phyloP scores from a whole-genome alignment of 306 rosid genomes.

The Bauhinia variegata region DNA sequence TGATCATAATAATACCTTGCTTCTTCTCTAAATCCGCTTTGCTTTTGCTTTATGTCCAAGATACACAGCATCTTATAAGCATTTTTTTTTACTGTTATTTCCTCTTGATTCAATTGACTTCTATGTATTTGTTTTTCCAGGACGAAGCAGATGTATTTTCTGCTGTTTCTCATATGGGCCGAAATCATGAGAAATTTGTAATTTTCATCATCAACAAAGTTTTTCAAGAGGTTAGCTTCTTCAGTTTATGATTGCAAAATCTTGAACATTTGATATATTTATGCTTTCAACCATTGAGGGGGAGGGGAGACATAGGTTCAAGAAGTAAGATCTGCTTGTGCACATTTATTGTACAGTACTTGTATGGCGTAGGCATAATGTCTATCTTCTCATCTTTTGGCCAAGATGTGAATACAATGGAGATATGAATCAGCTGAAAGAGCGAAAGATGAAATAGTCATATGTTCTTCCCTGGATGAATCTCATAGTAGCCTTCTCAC shows the following conservation, averaged over 20 bases:
- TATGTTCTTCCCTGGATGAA: not conserved
- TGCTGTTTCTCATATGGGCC: conserved; percentile 70
- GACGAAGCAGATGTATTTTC: conserved; percentile 82
- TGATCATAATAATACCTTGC: too few relatives aligned
- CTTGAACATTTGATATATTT: not conserved
- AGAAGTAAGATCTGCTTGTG: too few relatives aligned
- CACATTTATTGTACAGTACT: not conserved
- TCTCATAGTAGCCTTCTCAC: not conserved
- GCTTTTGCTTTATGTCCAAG: conserved; percentile 10
- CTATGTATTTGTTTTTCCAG: conserved; percentile 45
- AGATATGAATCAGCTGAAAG: not conserved
- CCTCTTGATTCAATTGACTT: conserved; percentile 22
- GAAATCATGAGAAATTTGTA: conserved; percentile 69
- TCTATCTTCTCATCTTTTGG: not conserved
- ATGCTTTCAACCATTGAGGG: conserved; percentile 1
- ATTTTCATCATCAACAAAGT: conserved; percentile 47
- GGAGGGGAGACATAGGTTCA: not conserved
- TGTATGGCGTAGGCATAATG: not conserved
- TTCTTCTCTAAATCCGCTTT: conserved; percentile 13
- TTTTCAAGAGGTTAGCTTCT: conserved; percentile 61
- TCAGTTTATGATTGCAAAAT: conserved; percentile 24
- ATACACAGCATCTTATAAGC: not conserved
- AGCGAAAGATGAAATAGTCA: not conserved
- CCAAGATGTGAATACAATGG: not conserved
- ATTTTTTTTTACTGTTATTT: conserved; percentile 1